phyloP scores from a whole-genome alignment of 2,329 filamentous ascomycete genomes.

The Simplicillium sp. region DNA sequence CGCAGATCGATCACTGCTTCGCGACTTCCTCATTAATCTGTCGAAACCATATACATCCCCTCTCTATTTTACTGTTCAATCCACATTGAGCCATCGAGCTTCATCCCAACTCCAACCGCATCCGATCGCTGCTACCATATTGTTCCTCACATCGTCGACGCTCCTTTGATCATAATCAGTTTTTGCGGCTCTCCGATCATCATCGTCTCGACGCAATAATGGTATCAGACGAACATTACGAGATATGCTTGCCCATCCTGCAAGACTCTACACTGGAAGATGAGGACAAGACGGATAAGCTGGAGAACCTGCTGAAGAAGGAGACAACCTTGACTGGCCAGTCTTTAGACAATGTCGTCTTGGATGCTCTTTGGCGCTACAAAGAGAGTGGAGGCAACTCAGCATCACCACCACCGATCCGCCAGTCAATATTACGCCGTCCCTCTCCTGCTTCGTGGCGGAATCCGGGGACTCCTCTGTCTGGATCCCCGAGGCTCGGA shows the following conservation, averaged over 20 bases:
- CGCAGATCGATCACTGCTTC: too few species aligned
- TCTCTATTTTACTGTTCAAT: too few species aligned
- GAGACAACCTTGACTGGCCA: conserved; percentile 68
- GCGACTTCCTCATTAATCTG: too few species aligned
- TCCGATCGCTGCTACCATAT: too few species aligned
- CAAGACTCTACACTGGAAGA: conserved; percentile 77
- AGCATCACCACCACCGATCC: conserved; percentile 73
- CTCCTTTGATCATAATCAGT: too few species aligned
- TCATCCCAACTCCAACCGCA: too few species aligned
- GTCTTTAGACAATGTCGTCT: conserved; percentile 77
- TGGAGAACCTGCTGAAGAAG: conserved; percentile 76
- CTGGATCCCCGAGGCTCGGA: conserved; percentile 71
- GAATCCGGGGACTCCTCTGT: conserved; percentile 68
- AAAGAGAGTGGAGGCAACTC: conserved; percentile 55
- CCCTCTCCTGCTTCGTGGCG: conserved; percentile 94
- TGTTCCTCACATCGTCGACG: too few species aligned
- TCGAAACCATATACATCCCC: too few species aligned
- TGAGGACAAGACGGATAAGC: conserved; percentile 87
- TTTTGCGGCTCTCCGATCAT: too few species aligned
- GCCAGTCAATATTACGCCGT: conserved; percentile 81
- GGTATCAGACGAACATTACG: conserved; percentile 89
- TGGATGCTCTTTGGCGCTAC: conserved; percentile 85
- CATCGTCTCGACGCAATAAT: conserved; percentile 37
- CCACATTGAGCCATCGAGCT: too few species aligned
- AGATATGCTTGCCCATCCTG: conserved; percentile 81